These are phyloP conservation scores for Aquilaria agallochum DNA, from an alignment of 441 rosid genomes.

Conservation along the genomic window DNA sequence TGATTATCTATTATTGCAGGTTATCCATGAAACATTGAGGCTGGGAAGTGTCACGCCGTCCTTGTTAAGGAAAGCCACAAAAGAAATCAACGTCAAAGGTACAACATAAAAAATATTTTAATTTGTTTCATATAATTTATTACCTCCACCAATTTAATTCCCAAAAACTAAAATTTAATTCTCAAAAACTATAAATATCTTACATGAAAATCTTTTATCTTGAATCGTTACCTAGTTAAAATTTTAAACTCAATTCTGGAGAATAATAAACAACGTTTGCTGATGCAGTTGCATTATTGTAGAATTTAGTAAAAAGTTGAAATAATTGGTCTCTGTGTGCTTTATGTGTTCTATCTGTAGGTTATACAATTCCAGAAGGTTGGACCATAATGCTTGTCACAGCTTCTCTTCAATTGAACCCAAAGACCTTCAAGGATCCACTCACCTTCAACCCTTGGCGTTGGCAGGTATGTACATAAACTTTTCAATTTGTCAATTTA, in stretches of 20 bases:
- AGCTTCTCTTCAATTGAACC: slow-evolving; percentile 25
- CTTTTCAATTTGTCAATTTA: not conserved
- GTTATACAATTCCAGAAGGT: slow-evolving; percentile 30
- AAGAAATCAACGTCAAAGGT: too few species aligned
- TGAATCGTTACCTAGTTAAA: too few species aligned
- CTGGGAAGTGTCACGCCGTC: too few species aligned
- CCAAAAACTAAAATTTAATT: too few species aligned
- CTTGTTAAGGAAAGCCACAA: too few species aligned
- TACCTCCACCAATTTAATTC: too few species aligned
- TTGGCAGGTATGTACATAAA: slow-evolving; percentile 11
- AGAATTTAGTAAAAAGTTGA: not conserved
- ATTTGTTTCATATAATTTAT: too few species aligned
- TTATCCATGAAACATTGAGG: too few species aligned
- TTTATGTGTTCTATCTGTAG: slow-evolving; percentile 11
- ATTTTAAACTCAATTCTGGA: not conserved
- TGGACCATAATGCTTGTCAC: slow-evolving; percentile 28
- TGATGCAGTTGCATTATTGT: not conserved
- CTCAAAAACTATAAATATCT: too few species aligned
- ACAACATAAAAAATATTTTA: too few species aligned
- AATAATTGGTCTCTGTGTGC: not conserved
- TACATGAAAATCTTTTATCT: too few species aligned
- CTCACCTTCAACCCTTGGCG: slow-evolving; percentile 18
- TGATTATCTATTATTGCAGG: too few species aligned
- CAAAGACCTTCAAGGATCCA: slow-evolving; percentile 12
- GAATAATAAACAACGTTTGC: not conserved